Evolutionary conservation across 208 protist genomes (phyloP).

Genomic region (Wallacemonas sp.): DNA sequence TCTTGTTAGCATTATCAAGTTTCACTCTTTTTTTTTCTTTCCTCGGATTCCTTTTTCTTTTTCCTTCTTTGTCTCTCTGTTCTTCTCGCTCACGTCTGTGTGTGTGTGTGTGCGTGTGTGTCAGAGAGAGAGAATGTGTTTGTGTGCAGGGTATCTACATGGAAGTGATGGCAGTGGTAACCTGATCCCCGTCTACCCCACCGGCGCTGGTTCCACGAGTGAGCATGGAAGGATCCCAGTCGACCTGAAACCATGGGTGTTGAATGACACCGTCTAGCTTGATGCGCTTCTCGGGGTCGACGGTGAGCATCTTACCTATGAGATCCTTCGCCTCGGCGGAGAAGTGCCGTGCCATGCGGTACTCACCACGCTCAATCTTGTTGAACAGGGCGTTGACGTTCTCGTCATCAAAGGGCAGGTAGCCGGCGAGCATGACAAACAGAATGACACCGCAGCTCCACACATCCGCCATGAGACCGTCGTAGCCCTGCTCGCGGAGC

Average conservation of each 20-base stretch:
- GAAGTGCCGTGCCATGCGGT: constrained; percentile 73
- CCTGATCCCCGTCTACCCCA: constrained; percentile 16
- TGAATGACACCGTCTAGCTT: constrained; percentile 84
- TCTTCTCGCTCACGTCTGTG: neutral
- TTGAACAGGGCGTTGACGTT: constrained; percentile 89
- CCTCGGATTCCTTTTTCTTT: constrained; percentile 15
- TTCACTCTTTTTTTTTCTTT: no score
- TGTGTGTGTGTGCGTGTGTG: neutral
- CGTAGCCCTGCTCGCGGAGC: constrained; percentile 86
- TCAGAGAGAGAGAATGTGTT: constrained; percentile 6
- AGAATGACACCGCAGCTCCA: constrained; percentile 95
- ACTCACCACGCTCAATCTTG: constrained; percentile 91
- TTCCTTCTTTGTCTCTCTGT: no score
- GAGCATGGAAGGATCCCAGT: constrained; percentile 55
- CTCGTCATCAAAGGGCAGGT: constrained; percentile 91
- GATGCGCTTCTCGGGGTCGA: constrained; percentile 77
- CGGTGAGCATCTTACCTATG: constrained; percentile 76
- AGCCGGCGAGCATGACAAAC: constrained; percentile 93
- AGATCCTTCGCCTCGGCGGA: constrained; percentile 59
- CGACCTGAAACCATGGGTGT: constrained; percentile 85
- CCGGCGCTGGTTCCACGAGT: constrained; percentile 10
- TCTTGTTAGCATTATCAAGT: no score
- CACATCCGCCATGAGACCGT: constrained; percentile 93
- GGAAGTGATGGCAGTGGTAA: constrained; percentile 28
- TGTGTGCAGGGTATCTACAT: constrained; percentile 38